Percentiles rank a stretch among this genome's conserved stretches.
Conservation (phyloP, 106 monocot genomes). For the Dendrobium huoshanense region DNA sequence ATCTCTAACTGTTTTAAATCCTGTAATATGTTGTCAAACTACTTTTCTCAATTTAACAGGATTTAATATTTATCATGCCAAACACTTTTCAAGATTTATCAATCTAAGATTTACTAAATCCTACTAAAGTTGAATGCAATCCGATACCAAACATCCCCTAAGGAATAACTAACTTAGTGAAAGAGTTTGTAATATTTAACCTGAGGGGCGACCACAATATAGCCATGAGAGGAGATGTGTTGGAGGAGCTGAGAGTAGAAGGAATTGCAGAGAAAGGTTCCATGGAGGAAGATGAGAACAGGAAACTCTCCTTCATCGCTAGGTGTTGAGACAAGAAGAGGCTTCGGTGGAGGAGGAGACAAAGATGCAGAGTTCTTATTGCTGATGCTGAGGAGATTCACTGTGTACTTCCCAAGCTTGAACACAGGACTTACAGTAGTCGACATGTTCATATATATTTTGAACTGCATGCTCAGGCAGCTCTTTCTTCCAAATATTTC, state of each 20-base stretch:
- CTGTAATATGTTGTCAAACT: too few relatives aligned
- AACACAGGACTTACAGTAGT: conserved; percentile 29
- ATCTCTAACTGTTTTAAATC: too few relatives aligned
- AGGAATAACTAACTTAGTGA: neutral
- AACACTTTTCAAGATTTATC: too few relatives aligned
- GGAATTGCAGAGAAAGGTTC: conserved; percentile 62
- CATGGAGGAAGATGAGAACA: conserved; percentile 68
- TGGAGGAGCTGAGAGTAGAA: conserved; percentile 83
- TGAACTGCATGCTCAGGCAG: neutral
- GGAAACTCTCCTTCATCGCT: conserved; percentile 59
- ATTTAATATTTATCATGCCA: too few relatives aligned
- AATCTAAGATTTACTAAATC: too few relatives aligned
- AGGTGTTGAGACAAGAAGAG: conserved; percentile 58
- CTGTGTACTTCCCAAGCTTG: conserved; percentile 28
- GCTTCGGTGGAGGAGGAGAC: conserved; percentile 43
- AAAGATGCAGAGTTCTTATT: neutral
- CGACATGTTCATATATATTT: neutral
- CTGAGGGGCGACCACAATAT: conserved; percentile 77
- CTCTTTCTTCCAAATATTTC: too few relatives aligned
- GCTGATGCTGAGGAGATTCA: conserved; percentile 21
- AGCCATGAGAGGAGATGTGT: conserved; percentile 87
- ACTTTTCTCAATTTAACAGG: too few relatives aligned
- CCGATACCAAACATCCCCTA: neutral
- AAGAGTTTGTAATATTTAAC: conserved; percentile 13
- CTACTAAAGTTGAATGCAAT: too few relatives aligned